A percentile compares a stretch with the other conserved stretches of the same genome.
Evolutionary conservation across 352 stramenopile species (phyloP).

Genomic region (Phytopythium delawarense): DNA sequence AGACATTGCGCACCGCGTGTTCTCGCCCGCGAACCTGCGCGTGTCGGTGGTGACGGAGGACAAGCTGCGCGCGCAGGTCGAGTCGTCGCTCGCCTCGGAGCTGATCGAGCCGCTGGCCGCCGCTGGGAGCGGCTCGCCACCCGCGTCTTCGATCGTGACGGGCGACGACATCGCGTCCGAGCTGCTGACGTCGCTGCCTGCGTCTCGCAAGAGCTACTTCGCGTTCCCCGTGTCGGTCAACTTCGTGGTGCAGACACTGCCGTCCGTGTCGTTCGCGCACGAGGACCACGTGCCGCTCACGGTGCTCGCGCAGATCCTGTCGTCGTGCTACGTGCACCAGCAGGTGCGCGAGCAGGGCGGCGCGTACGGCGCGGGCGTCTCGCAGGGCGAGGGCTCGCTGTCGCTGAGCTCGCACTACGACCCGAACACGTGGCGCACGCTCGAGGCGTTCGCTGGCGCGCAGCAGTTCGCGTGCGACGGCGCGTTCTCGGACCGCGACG

Average conservation of each 20-base stretch:
- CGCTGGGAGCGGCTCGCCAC: not conserved
- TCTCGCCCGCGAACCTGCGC: constrained; percentile 48
- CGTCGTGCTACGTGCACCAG: constrained; percentile 80
- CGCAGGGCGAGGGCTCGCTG: constrained; percentile 75
- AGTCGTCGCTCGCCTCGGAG: constrained; percentile 35
- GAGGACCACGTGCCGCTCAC: constrained; percentile 69
- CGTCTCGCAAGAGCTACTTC: constrained; percentile 57
- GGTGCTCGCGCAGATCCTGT: constrained; percentile 80
- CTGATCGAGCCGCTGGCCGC: constrained; percentile 39
- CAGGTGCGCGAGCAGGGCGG: constrained; percentile 77
- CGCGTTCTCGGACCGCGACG: constrained; percentile 62
- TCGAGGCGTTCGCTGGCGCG: constrained; percentile 64
- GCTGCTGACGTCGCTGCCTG: constrained; percentile 16
- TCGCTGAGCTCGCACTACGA: constrained; percentile 83
- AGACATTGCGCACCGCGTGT: constrained; percentile 53
- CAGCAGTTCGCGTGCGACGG: constrained; percentile 44
- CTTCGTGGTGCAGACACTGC: constrained; percentile 76
- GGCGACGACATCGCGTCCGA: constrained; percentile 5
- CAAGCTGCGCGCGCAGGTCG: constrained; percentile 50
- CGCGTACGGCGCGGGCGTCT: constrained; percentile 69
- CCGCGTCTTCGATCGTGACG: constrained; percentile 4
- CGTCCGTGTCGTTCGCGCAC: constrained; percentile 70
- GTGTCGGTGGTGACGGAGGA: constrained; percentile 75
- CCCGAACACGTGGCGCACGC: constrained; percentile 75
- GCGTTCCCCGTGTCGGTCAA: constrained; percentile 79